Base-by-base conservation (phyloP, 768 basidiomycete genomes). In the Trametes cinnabarina region DNA sequence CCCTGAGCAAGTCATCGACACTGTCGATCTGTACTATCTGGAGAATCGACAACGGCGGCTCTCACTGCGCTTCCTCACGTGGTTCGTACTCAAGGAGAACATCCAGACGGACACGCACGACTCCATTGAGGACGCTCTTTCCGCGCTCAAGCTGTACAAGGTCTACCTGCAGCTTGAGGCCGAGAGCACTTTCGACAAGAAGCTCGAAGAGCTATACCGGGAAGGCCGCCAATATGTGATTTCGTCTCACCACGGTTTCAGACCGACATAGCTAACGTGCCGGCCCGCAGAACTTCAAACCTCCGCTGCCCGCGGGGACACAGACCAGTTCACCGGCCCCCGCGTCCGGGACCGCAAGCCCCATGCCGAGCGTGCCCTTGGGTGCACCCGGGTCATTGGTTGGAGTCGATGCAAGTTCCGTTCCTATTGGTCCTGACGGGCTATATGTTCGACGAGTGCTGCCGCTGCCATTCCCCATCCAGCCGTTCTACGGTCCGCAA, bases 41-140 rank as follows among this genome's bases (percentile, higher is more conserved):
- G 84, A 82, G 64, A 73, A 79, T 23, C 85, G 94, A 22, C 90
- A 94, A 64, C 86, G 96, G 17, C 87, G 94, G 56, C 78, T 98
- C 35, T 96, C 94, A 0, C 78, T 99, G 20, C 85, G 93, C 8
- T 99, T 98, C 74, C 79, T 98, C 23, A 85, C 94, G 0, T 99
- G 94, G 93, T 94, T 88, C 70, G 81, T 98, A n/a, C 78, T 98
- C 10, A 82, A 88, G 44, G 86, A 94, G 68, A 86, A 90, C 65
- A 98, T 99, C 56, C 96, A 98, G 71, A 90, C 83, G 3, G 93
- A 94, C 20, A 92, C 86, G 12, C 96, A 99, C 70, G 97, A 98
- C 71, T 98, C 95, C n/a, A 96, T 99, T 63, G 97, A 99, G 71
- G 96, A 98, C 67, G 93, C 94, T 0, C 81, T 84, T 7, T 92